These are phyloP conservation scores for Ustilago trichophora DNA, from an alignment of 1,284 basidiomycete genomes.

Conservation along the genomic window DNA sequence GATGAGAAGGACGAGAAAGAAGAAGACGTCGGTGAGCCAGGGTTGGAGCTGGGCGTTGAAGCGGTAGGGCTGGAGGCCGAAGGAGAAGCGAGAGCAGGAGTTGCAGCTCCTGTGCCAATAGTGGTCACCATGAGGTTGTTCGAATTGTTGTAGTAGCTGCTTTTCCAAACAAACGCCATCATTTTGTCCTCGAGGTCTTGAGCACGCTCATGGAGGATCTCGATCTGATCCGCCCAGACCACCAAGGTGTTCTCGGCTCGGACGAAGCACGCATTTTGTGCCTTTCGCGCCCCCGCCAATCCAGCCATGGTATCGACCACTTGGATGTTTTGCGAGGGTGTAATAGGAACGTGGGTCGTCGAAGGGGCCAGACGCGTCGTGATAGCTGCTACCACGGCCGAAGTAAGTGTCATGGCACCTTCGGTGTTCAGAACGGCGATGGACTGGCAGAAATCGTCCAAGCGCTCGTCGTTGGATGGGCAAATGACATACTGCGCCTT, in stretches of 20 bases:
- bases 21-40: not conserved
- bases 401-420: conserved; percentile 80
- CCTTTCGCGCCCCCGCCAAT: conserved; percentile 77
- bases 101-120: not conserved
- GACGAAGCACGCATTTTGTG: conserved; percentile 84
- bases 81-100: not conserved
- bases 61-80: not conserved
- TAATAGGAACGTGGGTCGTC: conserved; percentile 33
- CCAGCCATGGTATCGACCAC: conserved; percentile 71
- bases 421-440: conserved; percentile 77
- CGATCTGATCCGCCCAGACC: conserved; percentile 79
- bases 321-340: conserved; percentile 36
- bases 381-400: conserved; percentile 80
- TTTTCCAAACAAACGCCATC: conserved; percentile 79
- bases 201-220: conserved; percentile 39
- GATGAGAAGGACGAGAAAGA: not conserved
- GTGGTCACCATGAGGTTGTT: not conserved
- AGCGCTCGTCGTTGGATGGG: conserved; percentile 15
- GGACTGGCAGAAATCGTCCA: conserved; percentile 67
- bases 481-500: conserved; percentile 39
- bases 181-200: conserved; percentile 78
- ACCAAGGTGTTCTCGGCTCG: conserved; percentile 78
- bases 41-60: conserved; percentile 66
- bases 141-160: conserved; percentile 10
- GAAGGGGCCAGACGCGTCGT: conserved; percentile 64